Base-by-base conservation (phyloP, 805 yeast species). In the Starmerella stellata region DNA sequence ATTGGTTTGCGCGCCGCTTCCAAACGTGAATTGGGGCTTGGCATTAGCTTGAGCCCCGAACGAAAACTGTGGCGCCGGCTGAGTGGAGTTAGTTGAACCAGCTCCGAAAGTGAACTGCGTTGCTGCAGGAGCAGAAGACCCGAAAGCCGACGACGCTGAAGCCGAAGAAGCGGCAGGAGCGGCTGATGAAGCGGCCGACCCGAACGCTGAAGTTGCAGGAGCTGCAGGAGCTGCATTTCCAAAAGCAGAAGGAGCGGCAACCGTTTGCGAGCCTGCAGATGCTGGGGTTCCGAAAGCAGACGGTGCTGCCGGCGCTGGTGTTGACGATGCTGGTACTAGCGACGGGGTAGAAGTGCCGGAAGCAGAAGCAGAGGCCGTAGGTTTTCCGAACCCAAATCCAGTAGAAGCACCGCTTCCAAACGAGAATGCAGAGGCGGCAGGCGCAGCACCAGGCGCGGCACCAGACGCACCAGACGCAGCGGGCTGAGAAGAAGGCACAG, bases 381-480 rank as follows among this genome's bases (percentile, higher is more conserved):
- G 16, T 8, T 33, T 29, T 9, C 37, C 43, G 30, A 40, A 40
- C 5, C 37, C 15, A 19, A 35, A 41, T 17, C 30, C 39, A 21
- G 36, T 9, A 9, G 38, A 9, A 15, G 18, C 39, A n/a, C 39
- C 25, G n/a, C n/a, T n/a, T n/a, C n/a, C n/a, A n/a, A n/a, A n/a
- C n/a, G n/a, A n/a, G n/a, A n/a, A n/a, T n/a, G n/a, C n/a, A n/a
- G n/a, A n/a, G n/a, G n/a, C n/a, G 19, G 30, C 34, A 14, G 34
- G 16, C 17, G 38, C 21, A 21, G 35, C 17, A 5, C 25, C 11
- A 5, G 27, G 14, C 9, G 34, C 39, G 18, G 32, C 31, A 3
- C 29, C 28, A 16, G 28, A 3, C 21, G 21, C 28, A 4, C 31
- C 21, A 4, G 35, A 15, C 20, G 18, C 30, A 2, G 21, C 34